phyloP scores from a whole-genome alignment of 2,329 filamentous ascomycete genomes.

The Epichloe glyceriae region DNA sequence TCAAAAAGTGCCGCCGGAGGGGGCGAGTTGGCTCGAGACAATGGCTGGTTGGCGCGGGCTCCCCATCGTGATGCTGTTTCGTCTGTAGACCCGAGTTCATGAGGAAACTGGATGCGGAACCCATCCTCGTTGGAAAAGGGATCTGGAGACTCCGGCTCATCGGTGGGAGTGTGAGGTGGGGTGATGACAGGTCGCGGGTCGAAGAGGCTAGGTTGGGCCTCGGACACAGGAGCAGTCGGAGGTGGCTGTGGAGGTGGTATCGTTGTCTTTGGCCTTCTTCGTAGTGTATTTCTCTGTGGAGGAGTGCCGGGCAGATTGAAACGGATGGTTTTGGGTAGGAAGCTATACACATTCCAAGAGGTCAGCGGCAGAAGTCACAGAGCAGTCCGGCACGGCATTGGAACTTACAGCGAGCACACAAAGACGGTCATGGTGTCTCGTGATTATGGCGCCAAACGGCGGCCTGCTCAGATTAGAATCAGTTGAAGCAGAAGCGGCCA shows the following conservation, averaged over 20 bases:
- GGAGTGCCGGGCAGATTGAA: slow-evolving; percentile 56
- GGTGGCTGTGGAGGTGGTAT: slow-evolving; percentile 14
- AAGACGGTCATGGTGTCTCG: slow-evolving; percentile 26
- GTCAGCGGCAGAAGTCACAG: neutral
- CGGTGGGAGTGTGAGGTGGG: slow-evolving; percentile 42
- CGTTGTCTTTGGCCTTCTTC: slow-evolving; percentile 17
- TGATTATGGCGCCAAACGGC: neutral
- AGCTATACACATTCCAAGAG: slow-evolving; percentile 38
- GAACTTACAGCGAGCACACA: slow-evolving; percentile 26
- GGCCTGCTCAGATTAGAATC: neutral
- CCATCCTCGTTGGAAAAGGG: slow-evolving; percentile 47
- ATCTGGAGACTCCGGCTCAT: slow-evolving; percentile 30
- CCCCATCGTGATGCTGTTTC: slow-evolving; percentile 70
- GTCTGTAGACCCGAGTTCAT: slow-evolving; percentile 50
- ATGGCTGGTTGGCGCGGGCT: slow-evolving; percentile 61
- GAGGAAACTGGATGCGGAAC: slow-evolving; percentile 41
- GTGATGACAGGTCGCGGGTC: slow-evolving; percentile 33
- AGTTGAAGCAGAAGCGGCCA: neutral
- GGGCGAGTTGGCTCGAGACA: slow-evolving; percentile 58
- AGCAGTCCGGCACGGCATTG: neutral
- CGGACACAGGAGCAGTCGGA: slow-evolving; percentile 13
- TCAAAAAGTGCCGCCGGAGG: slow-evolving; percentile 67
- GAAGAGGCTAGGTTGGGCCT: slow-evolving; percentile 40
- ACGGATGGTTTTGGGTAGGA: slow-evolving; percentile 83
- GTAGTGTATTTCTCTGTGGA: slow-evolving; percentile 22